A percentile compares a stretch with the other conserved stretches of the same genome.
phyloP scores from a whole-genome alignment of 176 grass and related monocot genomes.

The Hyparrhenia diplandra region DNA sequence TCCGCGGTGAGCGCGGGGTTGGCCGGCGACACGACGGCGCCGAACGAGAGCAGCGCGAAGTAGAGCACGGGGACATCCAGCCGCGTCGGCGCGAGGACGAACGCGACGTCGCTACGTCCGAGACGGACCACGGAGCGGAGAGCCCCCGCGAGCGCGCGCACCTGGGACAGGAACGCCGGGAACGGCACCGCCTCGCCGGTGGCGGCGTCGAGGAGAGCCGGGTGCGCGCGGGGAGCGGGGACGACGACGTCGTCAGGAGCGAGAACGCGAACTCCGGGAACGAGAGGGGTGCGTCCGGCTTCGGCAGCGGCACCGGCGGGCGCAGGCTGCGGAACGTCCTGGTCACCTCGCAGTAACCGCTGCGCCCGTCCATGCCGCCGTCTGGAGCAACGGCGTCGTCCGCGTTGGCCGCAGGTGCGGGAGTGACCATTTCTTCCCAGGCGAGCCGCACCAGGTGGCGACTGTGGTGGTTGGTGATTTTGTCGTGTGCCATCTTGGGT shows the following conservation, averaged over 20 bases:
- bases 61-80: slow-evolving; percentile 64
- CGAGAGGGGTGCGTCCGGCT: slow-evolving; percentile 30
- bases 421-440: background rate
- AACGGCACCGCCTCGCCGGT: slow-evolving; percentile 41
- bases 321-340: slow-evolving; percentile 62
- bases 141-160: background rate
- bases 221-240: slow-evolving; percentile 33
- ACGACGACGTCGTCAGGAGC: slow-evolving; percentile 37
- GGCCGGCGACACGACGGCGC: background rate
- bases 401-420: background rate
- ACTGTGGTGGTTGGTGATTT: background rate
- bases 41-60: slow-evolving; percentile 56
- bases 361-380: slow-evolving; percentile 11
- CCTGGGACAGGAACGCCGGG: slow-evolving; percentile 31
- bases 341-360: slow-evolving; percentile 50
- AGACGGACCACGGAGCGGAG: background rate
- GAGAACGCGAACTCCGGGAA: slow-evolving; percentile 49
- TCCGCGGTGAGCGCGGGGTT: background rate
- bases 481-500: background rate
- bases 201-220: slow-evolving; percentile 47
- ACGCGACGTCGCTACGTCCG: slow-evolving; percentile 43
- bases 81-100: slow-evolving; percentile 44
- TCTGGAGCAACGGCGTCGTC: background rate
- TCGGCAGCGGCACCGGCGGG: slow-evolving; percentile 31
- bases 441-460: background rate